Evolutionary conservation across 2,329 filamentous ascomycete species (phyloP).

Genomic region (Mollisia scopiformis): DNA sequence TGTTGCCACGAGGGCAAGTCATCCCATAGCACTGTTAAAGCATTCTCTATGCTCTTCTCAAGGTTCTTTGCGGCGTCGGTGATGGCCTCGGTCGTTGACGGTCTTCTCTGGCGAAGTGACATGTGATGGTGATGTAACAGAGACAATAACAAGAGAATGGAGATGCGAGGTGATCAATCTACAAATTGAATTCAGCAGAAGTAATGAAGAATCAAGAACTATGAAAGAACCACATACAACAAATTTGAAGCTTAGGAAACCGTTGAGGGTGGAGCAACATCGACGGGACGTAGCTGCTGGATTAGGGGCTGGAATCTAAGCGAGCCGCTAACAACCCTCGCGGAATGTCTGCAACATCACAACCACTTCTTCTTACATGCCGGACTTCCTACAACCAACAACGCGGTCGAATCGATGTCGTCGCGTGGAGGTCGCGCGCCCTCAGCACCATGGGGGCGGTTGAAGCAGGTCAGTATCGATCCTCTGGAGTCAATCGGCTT

Average conservation of each 20-base stretch:
- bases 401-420: slow-evolving; percentile 27
- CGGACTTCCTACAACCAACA: not conserved
- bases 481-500: slow-evolving; percentile 81
- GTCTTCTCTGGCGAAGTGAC: slow-evolving; percentile 32
- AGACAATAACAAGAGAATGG: not conserved
- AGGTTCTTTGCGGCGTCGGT: slow-evolving; percentile 26
- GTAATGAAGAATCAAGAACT: too few species aligned
- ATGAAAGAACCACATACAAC: too few species aligned
- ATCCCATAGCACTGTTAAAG: slow-evolving; percentile 50
- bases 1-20: slow-evolving; percentile 56
- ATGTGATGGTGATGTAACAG: slow-evolving; percentile 16
- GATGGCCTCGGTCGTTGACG: slow-evolving; percentile 28
- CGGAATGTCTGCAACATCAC: not conserved
- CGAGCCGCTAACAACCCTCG: slow-evolving; percentile 2
- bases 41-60: slow-evolving; percentile 40
- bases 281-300: not conserved
- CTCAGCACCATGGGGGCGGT: slow-evolving; percentile 66
- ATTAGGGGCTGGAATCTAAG: slow-evolving; percentile 5
- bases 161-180: not conserved
- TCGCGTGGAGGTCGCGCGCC: slow-evolving; percentile 39
- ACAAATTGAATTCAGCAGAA: not conserved
- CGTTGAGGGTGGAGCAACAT: slow-evolving; percentile 15
- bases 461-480: slow-evolving; percentile 76
- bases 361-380: not conserved
- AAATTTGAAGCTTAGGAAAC: slow-evolving; percentile 1